phyloP scores from a whole-genome alignment of 768 basidiomycete genomes.

The Suillus cothurnatus region DNA sequence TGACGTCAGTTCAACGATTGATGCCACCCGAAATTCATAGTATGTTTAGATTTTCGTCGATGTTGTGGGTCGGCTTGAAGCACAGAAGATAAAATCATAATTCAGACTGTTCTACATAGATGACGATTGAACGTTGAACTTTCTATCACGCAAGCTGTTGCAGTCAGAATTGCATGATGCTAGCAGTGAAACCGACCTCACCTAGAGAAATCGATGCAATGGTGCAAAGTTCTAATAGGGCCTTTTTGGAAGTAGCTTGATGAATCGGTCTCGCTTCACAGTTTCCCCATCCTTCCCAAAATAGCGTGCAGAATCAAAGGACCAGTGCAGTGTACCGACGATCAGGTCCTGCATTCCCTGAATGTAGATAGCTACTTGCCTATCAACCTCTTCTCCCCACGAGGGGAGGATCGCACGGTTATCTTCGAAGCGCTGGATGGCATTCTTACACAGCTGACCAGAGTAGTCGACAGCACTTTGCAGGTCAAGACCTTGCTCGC shows the following conservation, averaged over 20 bases:
- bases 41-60: no score
- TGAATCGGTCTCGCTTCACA: conserved; percentile 41
- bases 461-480: conserved; percentile 67
- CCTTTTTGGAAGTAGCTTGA: conserved; percentile 44
- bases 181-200: no score
- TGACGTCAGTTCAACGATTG: no score
- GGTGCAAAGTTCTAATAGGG: conserved; percentile 21
- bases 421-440: conserved; percentile 51
- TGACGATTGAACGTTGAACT: no score
- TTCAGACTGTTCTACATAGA: no score
- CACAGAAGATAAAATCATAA: no score
- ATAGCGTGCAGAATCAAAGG: conserved; percentile 52
- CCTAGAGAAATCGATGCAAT: background rate
- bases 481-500: no score
- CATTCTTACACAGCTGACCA: conserved; percentile 58
- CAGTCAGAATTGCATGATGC: no score
- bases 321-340: conserved; percentile 73
- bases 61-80: no score
- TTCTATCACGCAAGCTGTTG: no score
- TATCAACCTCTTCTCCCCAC: conserved; percentile 64
- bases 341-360: conserved; percentile 69
- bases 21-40: no score
- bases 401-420: conserved; percentile 25
- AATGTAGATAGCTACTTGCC: conserved; percentile 58
- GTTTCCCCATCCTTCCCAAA: conserved; percentile 55